Evolutionary conservation across 2,329 filamentous ascomycete genomes (phyloP).

Genomic region (Verticillium longisporum): DNA sequence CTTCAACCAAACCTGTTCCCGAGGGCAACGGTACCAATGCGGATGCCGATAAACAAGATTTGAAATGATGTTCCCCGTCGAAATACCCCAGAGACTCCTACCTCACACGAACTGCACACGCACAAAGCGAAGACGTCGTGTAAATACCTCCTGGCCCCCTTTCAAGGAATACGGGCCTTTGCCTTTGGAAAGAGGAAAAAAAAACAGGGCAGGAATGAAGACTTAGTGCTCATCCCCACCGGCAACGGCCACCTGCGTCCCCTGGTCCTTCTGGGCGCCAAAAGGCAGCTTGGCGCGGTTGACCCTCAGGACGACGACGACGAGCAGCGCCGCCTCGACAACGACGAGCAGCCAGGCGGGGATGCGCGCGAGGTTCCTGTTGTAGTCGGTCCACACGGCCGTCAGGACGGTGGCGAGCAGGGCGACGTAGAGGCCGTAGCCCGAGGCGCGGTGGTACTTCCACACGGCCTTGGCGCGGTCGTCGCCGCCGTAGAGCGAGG

Average conservation of each 20-base stretch:
- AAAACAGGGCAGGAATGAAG: too few relatives aligned
- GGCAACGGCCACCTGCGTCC: background rate
- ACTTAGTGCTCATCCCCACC: background rate
- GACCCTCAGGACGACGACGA: slow-evolving; percentile 71
- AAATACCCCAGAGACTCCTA: too few relatives aligned
- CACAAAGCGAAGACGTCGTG: too few relatives aligned
- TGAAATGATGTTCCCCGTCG: too few relatives aligned
- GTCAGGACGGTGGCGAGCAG: slow-evolving; percentile 68
- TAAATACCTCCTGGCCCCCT: too few relatives aligned
- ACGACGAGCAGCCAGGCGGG: slow-evolving; percentile 69
- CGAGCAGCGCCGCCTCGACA: slow-evolving; percentile 57
- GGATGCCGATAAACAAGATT: too few relatives aligned
- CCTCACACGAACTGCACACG: too few relatives aligned
- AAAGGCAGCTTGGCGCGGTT: slow-evolving; percentile 73
- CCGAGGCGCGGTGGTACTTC: slow-evolving; percentile 78
- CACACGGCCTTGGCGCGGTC: slow-evolving; percentile 76
- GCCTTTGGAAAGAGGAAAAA: too few relatives aligned
- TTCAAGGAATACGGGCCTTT: too few relatives aligned
- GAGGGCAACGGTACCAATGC: too few relatives aligned
- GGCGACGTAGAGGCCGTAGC: slow-evolving; percentile 66
- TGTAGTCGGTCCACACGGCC: slow-evolving; percentile 72
- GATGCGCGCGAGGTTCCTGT: slow-evolving; percentile 59
- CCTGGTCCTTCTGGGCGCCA: background rate
- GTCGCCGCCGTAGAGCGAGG: slow-evolving; percentile 68
- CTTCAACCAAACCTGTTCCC: too few relatives aligned